phyloP scores from a whole-genome alignment of 768 basidiomycete species.

The Pulveroboletus sp. region DNA sequence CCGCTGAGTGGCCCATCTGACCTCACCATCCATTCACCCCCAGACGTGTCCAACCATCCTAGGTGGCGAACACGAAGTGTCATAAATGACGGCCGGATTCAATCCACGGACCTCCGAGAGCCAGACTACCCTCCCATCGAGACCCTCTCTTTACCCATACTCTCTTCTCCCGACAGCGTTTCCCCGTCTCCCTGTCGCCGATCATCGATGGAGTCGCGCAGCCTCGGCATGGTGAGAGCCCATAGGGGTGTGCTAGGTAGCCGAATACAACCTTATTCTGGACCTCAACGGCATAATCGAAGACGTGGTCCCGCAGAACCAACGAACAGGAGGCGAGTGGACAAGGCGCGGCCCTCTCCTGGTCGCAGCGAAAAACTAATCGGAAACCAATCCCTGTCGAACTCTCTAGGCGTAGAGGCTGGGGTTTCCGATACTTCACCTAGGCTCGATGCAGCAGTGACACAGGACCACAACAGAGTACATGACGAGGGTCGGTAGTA shows the following conservation, averaged over 20 bases:
- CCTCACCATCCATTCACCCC: not conserved
- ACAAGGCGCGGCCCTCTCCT: not conserved
- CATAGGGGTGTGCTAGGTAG: not conserved
- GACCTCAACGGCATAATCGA: not conserved
- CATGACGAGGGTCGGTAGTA: not conserved
- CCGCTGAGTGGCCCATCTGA: not conserved
- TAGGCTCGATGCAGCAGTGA: not conserved
- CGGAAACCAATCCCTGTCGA: not conserved
- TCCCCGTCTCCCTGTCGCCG: constrained; percentile 1
- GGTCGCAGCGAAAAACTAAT: not conserved
- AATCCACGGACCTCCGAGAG: not conserved
- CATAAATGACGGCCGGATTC: not conserved
- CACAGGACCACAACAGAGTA: not conserved
- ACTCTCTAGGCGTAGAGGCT: not conserved
- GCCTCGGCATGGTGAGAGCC: not conserved
- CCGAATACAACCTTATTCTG: not conserved
- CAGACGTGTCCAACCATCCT: constrained; percentile 11
- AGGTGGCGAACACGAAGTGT: constrained; percentile 13
- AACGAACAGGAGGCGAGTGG: constrained; percentile 1
- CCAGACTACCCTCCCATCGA: constrained; percentile 15
- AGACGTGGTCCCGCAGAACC: constrained; percentile 1
- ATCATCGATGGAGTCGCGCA: constrained; percentile 9
- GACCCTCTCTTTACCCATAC: constrained; percentile 6
- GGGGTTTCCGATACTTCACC: not conserved
- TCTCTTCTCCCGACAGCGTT: constrained; percentile 7